phyloP scores from a whole-genome alignment of 805 yeast genomes.

The Teunomyces atbi region DNA sequence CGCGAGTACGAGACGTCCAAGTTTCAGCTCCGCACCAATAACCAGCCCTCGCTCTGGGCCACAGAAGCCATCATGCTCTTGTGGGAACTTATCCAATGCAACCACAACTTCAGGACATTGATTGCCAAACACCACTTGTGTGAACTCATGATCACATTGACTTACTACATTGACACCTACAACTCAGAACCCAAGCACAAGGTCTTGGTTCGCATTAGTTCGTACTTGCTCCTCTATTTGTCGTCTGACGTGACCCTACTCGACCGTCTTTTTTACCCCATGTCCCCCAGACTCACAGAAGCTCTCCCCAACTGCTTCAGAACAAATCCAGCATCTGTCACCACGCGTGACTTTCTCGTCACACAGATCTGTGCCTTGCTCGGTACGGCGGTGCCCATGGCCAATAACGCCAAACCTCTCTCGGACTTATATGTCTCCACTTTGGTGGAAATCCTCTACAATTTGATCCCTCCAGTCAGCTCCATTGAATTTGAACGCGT shows the following conservation, averaged over 20 bases:
- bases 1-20: not conserved
- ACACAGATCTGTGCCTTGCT: slow-evolving; percentile 50
- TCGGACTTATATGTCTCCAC: slow-evolving; percentile 41
- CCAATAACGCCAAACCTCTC: slow-evolving; percentile 18
- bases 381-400: slow-evolving; percentile 18
- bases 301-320: slow-evolving; percentile 54
- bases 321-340: slow-evolving; percentile 39
- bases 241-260: slow-evolving; percentile 38
- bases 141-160: slow-evolving; percentile 52
- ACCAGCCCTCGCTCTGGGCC: slow-evolving; percentile 44
- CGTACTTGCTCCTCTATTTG: slow-evolving; percentile 52
- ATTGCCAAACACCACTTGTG: slow-evolving; percentile 43
- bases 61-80: slow-evolving; percentile 59
- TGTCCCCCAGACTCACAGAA: slow-evolving; percentile 44
- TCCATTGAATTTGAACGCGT: slow-evolving; percentile 21
- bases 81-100: slow-evolving; percentile 79
- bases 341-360: slow-evolving; percentile 64
- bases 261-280: slow-evolving; percentile 43
- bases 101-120: slow-evolving; percentile 49
- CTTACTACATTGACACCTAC: slow-evolving; percentile 57
- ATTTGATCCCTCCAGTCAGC: slow-evolving; percentile 46
- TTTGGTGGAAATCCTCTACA: slow-evolving; percentile 59
- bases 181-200: slow-evolving; percentile 31
- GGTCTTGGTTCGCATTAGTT: slow-evolving; percentile 48
- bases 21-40: slow-evolving; percentile 11